Conservation (phyloP, 2,329 filamentous ascomycete genomes). For the Xylariaceae sp. region DNA sequence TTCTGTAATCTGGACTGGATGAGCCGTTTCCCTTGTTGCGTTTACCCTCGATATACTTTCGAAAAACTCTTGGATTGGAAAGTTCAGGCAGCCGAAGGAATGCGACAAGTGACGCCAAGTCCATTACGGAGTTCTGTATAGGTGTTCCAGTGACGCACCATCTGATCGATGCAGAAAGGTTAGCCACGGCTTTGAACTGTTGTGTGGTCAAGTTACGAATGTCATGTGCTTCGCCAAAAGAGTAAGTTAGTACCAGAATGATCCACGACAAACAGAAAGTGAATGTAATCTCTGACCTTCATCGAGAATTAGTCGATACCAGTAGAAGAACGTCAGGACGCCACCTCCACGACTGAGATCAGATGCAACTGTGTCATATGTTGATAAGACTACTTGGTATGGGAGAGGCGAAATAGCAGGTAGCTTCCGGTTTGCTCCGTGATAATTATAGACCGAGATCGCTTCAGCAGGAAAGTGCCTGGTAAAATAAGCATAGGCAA, state of each 20-base stretch:
- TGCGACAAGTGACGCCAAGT: constrained; percentile 16
- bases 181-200: constrained; percentile 20
- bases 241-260: not conserved
- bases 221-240: constrained; percentile 15
- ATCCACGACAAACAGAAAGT: not conserved
- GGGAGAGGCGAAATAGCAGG: constrained; percentile 5
- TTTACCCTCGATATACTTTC: constrained; percentile 12
- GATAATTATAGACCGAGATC: constrained; percentile 18
- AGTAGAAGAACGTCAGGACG: constrained; percentile 12
- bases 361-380: constrained; percentile 19
- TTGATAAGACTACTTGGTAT: constrained; percentile 19
- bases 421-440: constrained; percentile 14
- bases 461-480: constrained; percentile 14
- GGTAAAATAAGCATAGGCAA: not conserved
- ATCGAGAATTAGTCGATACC: constrained; percentile 19
- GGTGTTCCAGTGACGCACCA: constrained; percentile 25
- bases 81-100: constrained; percentile 20
- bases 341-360: constrained; percentile 16
- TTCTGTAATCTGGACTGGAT: constrained; percentile 11
- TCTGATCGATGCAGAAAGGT: constrained; percentile 16
- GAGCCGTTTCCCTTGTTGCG: constrained; percentile 2
- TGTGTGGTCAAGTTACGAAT: constrained; percentile 21
- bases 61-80: constrained; percentile 11
- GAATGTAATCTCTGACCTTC: constrained; percentile 16
- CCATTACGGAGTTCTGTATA: constrained; percentile 21